These are phyloP conservation scores for Ustilago trichophora DNA, from an alignment of 1,284 basidiomycete species.

Conservation along the genomic window DNA sequence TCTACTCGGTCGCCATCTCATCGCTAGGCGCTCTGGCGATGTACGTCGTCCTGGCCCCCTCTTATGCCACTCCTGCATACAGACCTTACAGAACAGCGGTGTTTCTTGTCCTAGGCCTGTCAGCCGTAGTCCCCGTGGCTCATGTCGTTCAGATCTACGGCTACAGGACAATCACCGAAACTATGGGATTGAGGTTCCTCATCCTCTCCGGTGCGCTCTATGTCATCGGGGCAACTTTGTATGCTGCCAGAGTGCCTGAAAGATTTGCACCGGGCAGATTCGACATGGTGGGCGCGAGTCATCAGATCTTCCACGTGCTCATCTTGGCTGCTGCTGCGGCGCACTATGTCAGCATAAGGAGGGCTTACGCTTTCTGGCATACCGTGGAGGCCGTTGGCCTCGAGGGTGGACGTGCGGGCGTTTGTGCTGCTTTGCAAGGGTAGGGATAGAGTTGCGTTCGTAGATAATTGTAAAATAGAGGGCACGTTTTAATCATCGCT, in stretches of 20 bases:
- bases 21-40: slow-evolving; percentile 75
- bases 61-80: slow-evolving; percentile 79
- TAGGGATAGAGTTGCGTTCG: no score
- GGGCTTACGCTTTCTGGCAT: slow-evolving; percentile 63
- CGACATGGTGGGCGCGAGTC: slow-evolving; percentile 73
- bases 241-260: slow-evolving; percentile 82
- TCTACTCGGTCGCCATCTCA: slow-evolving; percentile 69
- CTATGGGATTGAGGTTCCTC: slow-evolving; percentile 56
- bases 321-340: slow-evolving; percentile 80
- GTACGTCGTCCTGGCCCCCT: slow-evolving; percentile 80
- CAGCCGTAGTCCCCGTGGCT: slow-evolving; percentile 76
- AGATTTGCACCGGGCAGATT: slow-evolving; percentile 79
- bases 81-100: slow-evolving; percentile 80
- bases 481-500: slow-evolving; percentile 6
- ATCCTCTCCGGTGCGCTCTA: slow-evolving; percentile 54
- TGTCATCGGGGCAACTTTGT: slow-evolving; percentile 54
- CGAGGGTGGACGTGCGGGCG: slow-evolving; percentile 20
- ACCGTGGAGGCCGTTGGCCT: slow-evolving; percentile 44
- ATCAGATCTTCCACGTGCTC: slow-evolving; percentile 76
- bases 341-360: slow-evolving; percentile 72
- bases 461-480: no score
- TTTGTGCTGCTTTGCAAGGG: slow-evolving; percentile 41
- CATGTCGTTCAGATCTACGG: slow-evolving; percentile 72
- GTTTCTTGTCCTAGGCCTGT: slow-evolving; percentile 82
- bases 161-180: slow-evolving; percentile 64